Percentiles rank a stretch among this genome's conserved stretches.
phyloP scores from a whole-genome alignment of 345 rosid genomes.

The Eutrema heterophyllum region DNA sequence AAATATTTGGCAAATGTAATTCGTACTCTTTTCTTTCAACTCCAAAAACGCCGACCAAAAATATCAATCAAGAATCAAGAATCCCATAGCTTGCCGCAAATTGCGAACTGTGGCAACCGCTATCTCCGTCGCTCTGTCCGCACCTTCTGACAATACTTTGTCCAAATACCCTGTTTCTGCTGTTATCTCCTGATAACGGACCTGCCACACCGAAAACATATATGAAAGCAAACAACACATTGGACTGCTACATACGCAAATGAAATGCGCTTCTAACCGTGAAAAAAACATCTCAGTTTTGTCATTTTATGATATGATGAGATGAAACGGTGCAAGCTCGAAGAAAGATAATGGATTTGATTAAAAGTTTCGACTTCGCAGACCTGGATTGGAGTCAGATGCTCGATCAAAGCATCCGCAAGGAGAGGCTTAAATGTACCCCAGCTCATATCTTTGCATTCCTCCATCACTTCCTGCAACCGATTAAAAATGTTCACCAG shows the following conservation, averaged over 20 bases:
- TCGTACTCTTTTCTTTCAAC: too few species aligned
- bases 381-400: conserved; percentile 90
- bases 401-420: conserved; percentile 72
- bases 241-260: neutral
- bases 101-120: conserved; percentile 58
- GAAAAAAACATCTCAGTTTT: neutral
- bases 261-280: neutral
- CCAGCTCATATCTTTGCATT: conserved; percentile 82
- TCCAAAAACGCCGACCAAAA: too few species aligned
- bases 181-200: conserved; percentile 58
- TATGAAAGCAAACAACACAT: neutral
- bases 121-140: conserved; percentile 52
- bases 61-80: neutral
- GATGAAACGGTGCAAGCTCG: neutral
- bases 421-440: conserved; percentile 70
- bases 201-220: conserved; percentile 35
- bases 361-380: neutral
- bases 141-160: conserved; percentile 59
- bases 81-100: conserved; percentile 80
- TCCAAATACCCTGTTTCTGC: conserved; percentile 64
- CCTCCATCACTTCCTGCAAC: conserved; percentile 67
- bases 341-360: neutral
- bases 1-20: too few species aligned
- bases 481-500: neutral
- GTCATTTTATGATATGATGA: neutral